Percentiles rank a stretch among this genome's conserved stretches.
Conservation (phyloP, 169 alveolate species). For the Plasmodium cynomolgi region DNA sequence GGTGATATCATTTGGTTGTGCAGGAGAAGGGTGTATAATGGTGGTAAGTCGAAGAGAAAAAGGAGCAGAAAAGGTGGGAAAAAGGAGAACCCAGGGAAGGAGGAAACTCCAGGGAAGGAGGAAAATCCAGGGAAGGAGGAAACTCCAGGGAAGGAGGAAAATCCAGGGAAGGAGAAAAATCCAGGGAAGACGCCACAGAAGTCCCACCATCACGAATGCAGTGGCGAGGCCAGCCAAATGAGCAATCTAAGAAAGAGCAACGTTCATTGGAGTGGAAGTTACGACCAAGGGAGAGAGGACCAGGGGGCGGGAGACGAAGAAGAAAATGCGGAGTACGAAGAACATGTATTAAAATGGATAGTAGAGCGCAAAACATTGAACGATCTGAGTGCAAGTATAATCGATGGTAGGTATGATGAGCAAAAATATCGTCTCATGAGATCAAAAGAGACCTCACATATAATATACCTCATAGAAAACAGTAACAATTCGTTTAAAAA, state of each 20-base stretch:
- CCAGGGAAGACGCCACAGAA: background rate
- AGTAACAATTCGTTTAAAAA: slow-evolving; percentile 77
- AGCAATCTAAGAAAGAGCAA: background rate
- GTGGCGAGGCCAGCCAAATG: background rate
- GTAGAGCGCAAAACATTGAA: slow-evolving; percentile 87
- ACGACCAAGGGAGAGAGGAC: background rate
- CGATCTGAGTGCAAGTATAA: slow-evolving; percentile 87
- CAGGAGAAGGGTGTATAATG: slow-evolving; percentile 45
- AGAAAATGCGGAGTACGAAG: slow-evolving; percentile 76
- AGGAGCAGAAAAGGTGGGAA: background rate
- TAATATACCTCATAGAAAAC: slow-evolving; percentile 85
- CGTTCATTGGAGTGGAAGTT: background rate
- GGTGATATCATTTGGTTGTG: slow-evolving; percentile 87
- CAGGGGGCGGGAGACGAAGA: slow-evolving; percentile 16
- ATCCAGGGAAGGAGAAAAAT: too few species aligned
- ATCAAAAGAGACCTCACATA: slow-evolving; percentile 82
- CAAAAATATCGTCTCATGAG: slow-evolving; percentile 87
- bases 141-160: background rate
- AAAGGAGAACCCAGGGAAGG: background rate
- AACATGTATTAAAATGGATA: slow-evolving; percentile 87
- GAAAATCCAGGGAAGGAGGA: background rate
- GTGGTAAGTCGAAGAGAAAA: background rate
- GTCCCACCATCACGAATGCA: background rate
- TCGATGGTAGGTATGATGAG: slow-evolving; percentile 89
- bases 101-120: too few species aligned